Base-by-base conservation (phyloP, 192 early-diverging fungal species). In the Geranomyces variabilis region DNA sequence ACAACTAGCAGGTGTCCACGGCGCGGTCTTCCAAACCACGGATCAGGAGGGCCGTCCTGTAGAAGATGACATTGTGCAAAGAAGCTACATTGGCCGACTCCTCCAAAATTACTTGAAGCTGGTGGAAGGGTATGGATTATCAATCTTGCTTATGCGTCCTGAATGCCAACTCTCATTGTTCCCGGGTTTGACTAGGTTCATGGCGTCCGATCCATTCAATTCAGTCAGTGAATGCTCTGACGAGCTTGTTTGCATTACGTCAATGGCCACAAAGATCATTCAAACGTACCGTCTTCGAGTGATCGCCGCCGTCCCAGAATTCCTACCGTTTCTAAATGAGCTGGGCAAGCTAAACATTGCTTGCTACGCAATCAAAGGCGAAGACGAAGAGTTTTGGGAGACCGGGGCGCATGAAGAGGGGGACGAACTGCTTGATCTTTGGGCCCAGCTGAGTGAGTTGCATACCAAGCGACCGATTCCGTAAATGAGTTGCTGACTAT, bases 1-100 rank as follows among this genome's bases (percentile, higher is more conserved):
- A 21, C 85, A 89, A 55, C 79, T 91, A 30, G 87, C 86, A 9
- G 88, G 87, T 24, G 74, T 90, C 29, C 80, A 83, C 47, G 80
- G 80, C 44, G 73, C 83, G 0, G 83, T 90, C 26, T 90, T 92
- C 70, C 72, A 75, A 0, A 67, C 68, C 28, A 66, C 70, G 8
- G 74, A 80, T 28, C 77, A 75, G 0, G 79, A 82, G 34, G 80
- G 80, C 34, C 71, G 81, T 0, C 77, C 89, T 24, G 85, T 90
- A 59, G 77, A 76, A 1, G 75, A 76, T 31, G 66, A 69, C 12
- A 66, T 76, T 24, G 79, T 77, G 0, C 81, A 80, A n/a, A 80
- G 80, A 24, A 70, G 75, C 9, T 90, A 89, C 68, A 74, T 83
- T 0, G 80, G 76, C 0, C 82, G 80, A 15, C 77, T 90, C 36